These are phyloP conservation scores for Trifolium pratense DNA, from an alignment of 306 rosid species.

Conservation along the genomic window DNA sequence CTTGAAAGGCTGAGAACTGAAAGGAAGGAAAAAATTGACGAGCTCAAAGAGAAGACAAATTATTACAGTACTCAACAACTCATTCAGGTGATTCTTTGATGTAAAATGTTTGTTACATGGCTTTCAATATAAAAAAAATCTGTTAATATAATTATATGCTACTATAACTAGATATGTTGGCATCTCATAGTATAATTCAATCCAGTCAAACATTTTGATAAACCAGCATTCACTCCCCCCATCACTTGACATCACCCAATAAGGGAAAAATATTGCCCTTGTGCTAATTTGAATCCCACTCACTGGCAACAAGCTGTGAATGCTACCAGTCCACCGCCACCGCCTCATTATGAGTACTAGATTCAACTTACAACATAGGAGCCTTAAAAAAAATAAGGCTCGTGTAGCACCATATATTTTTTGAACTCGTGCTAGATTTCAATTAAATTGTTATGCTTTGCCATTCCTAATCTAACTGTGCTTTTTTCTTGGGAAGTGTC, in stretches of 20 bases:
- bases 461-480: background rate
- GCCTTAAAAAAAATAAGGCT: background rate
- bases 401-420: background rate
- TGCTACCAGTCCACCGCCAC: background rate
- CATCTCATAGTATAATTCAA: conserved; percentile 6
- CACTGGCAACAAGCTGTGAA: background rate
- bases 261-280: background rate
- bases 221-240: background rate
- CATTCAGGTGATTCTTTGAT: conserved; percentile 78
- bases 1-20: conserved; percentile 84
- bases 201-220: conserved; percentile 15
- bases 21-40: conserved; percentile 93
- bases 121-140: conserved; percentile 24
- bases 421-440: background rate
- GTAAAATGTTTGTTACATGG: conserved; percentile 16
- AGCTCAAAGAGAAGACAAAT: conserved; percentile 95
- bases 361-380: background rate
- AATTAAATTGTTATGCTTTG: conserved; percentile 6
- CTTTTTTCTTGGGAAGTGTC: background rate
- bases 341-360: background rate
- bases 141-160: background rate
- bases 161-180: background rate
- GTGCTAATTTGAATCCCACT: background rate
- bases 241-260: conserved; percentile 13
- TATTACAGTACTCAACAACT: conserved; percentile 96